Evolutionary conservation across 305 asterid species (phyloP), one percentile per base, ranked within the genome.

Genomic region (Fraxinus paxiana): DNA sequence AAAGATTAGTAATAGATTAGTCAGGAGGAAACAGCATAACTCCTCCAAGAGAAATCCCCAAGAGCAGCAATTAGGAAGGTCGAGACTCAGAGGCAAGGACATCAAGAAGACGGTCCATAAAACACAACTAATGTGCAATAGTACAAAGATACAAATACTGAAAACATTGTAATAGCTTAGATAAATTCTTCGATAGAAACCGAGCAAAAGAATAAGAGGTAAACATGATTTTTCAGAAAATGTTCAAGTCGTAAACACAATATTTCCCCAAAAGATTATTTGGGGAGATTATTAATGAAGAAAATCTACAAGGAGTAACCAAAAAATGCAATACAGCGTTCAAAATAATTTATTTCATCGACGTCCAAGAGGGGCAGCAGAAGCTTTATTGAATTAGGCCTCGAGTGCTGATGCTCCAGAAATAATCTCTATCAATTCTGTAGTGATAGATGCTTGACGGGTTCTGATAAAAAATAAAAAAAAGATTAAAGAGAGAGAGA

Each of bases 361-460:
- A 82, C 82, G 26, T 86, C 91, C 12, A 20, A 63, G 31, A 22
- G n/a, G 6, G 34, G 34, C 35, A 7, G 15, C 70, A 31, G 20
- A 65, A 70, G 51, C 65, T 31, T 26, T 6, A 78, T 73, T 82
- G 79, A 72, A 85, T 82, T 82, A 93, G 77, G 93, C 98, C 89
- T 81, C 85, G 80, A 96, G 79, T 31, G 98, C 98, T 17, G 98
- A 91, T 86, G 99, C 99, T 91, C 99, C 99, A 77, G 97, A 96
- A 43, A 96, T 96, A 83, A 96, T 96, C 93, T 96, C 98, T 24
- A 70, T 92, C 90, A 94, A 83, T 34, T 96, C 98, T 0, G 98
- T 96, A 35, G 99, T 96, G 91, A 96, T 96, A 75, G 97, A 87
- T 76, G 98, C 99, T 92, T 96, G 99, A 82, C 97, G 97, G 82